Conservation (phyloP, 306 rosid genomes). For the Pyrus betulifolia region DNA sequence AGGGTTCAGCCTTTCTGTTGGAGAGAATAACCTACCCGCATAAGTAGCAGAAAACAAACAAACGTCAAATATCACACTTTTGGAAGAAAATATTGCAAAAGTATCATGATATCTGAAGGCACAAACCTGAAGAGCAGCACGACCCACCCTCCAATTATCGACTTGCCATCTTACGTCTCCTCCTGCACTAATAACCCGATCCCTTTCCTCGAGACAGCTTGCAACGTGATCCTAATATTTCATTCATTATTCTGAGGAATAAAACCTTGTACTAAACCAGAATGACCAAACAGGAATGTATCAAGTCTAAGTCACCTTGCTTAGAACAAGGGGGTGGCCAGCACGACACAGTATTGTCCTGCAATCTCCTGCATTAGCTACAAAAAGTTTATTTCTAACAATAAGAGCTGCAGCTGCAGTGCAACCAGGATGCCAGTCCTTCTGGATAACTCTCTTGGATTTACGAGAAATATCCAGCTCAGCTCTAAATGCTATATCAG, state of each 20-base stretch:
- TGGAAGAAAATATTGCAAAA: not conserved
- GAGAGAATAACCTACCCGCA: not conserved
- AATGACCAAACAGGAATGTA: not conserved
- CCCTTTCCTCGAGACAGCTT: conserved; percentile 80
- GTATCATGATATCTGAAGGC: conserved; percentile 9
- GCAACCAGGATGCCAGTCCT: conserved; percentile 96
- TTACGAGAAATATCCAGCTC: conserved; percentile 58
- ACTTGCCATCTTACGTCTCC: conserved; percentile 85
- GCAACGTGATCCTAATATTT: conserved; percentile 79
- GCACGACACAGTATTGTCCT: conserved; percentile 74
- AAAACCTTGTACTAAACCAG: not conserved
- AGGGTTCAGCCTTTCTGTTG: not conserved
- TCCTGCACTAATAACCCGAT: conserved; percentile 63
- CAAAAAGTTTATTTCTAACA: conserved; percentile 62
- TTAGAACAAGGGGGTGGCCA: conserved; percentile 66
- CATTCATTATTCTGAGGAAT: conserved; percentile 8
- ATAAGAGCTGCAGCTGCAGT: conserved; percentile 71
- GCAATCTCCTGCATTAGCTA: conserved; percentile 90
- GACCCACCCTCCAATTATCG: conserved; percentile 94
- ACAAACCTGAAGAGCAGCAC: conserved; percentile 88
- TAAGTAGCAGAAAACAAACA: not conserved
- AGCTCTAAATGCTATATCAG: conserved; percentile 75
- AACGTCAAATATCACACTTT: not conserved
- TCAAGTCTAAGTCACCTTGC: conserved; percentile 42
- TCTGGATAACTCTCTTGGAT: conserved; percentile 59